Evolutionary conservation across 2,329 filamentous ascomycete genomes (phyloP).

Genomic region (Teratosphaeria epicoccoides): DNA sequence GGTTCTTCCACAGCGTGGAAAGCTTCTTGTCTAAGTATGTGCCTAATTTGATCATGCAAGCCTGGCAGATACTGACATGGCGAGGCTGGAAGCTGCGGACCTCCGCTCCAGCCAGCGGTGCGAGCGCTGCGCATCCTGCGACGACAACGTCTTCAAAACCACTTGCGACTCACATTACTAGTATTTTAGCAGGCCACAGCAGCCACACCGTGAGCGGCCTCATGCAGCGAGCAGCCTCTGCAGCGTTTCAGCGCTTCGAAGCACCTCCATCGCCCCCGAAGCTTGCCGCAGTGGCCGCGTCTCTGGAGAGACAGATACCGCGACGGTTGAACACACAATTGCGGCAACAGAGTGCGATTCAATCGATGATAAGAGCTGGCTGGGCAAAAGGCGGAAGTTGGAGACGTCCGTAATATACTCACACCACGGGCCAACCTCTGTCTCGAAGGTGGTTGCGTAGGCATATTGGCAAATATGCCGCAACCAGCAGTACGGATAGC

Average conservation of each 20-base stretch:
- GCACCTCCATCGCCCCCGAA: not conserved
- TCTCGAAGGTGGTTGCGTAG: not conserved
- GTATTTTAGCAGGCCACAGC: not conserved
- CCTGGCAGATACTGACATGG: not conserved
- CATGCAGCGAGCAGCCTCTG: not conserved
- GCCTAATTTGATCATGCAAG: not conserved
- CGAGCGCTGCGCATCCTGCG: not conserved
- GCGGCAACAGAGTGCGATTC: not conserved
- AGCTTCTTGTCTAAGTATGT: not conserved
- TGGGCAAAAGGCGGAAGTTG: not conserved
- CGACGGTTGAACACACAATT: not conserved
- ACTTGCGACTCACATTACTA: not conserved
- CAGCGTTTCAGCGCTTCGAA: not conserved
- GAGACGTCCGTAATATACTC: not conserved
- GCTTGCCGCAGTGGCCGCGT: not conserved
- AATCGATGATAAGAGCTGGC: not conserved
- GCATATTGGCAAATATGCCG: not conserved
- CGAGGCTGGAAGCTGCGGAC: not conserved
- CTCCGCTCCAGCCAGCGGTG: not conserved
- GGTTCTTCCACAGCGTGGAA: not conserved
- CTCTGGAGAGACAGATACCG: not conserved
- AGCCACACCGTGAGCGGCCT: not conserved
- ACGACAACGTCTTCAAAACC: not conserved
- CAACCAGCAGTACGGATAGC: not conserved
- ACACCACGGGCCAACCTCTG: not conserved